Conservation (phyloP, 225 moss, liverwort and hornwort species). For the Physcomitrellopsis africana region DNA sequence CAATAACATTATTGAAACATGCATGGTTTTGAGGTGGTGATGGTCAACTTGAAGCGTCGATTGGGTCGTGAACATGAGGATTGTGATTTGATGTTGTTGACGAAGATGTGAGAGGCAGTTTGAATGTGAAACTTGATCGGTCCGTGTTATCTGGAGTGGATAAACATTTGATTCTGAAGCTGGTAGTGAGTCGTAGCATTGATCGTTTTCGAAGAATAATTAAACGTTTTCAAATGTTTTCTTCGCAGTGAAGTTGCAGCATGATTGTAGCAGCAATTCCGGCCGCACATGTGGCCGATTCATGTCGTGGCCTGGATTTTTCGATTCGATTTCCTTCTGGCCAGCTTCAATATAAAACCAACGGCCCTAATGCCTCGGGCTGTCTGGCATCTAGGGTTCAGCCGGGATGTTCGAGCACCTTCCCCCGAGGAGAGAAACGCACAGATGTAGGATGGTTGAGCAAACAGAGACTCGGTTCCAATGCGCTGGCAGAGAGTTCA, state of each 20-base stretch:
- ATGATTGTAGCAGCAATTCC: slow-evolving; percentile 50
- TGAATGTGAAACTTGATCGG: too few relatives aligned
- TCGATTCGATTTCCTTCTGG: slow-evolving; percentile 37
- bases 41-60: too few relatives aligned
- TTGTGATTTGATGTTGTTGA: not conserved
- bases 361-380: slow-evolving; percentile 46
- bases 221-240: not conserved
- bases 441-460: slow-evolving; percentile 53
- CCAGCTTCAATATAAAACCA: slow-evolving; percentile 26
- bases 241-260: slow-evolving; percentile 46
- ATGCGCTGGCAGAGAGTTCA: slow-evolving; percentile 42
- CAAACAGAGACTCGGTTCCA: slow-evolving; percentile 44
- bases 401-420: slow-evolving; percentile 29
- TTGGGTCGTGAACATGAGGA: too few relatives aligned
- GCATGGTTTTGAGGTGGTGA: too few relatives aligned
- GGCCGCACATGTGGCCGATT: slow-evolving; percentile 45
- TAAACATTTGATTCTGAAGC: not conserved
- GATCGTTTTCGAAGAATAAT: not conserved
- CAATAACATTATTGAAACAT: too few relatives aligned
- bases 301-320: slow-evolving; percentile 38
- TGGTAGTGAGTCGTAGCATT: not conserved
- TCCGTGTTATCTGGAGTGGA: too few relatives aligned
- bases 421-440: slow-evolving; percentile 34
- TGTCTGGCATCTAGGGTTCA: slow-evolving; percentile 45
- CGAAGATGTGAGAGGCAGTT: not conserved